These are phyloP conservation scores for Fistulinella cinereoalba DNA, from an alignment of 1,284 basidiomycete genomes.

Conservation along the genomic window DNA sequence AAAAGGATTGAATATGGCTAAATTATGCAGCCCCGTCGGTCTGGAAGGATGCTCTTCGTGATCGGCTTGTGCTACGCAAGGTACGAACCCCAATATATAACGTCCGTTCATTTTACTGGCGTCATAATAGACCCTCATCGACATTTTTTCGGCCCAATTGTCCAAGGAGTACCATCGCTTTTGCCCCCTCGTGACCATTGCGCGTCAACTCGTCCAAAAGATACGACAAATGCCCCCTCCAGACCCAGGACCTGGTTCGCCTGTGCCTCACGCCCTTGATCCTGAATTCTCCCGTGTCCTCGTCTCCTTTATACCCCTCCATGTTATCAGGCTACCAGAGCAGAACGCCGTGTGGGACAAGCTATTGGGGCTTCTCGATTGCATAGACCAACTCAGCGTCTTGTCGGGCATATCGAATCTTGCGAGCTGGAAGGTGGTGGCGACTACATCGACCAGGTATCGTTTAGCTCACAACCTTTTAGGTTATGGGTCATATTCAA, in stretches of 20 bases:
- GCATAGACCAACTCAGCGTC: slow-evolving; percentile 52
- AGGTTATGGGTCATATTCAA: slow-evolving; percentile 53
- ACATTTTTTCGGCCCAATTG: slow-evolving; percentile 44
- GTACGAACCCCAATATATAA: slow-evolving; percentile 32
- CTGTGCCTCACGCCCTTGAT: slow-evolving; percentile 61
- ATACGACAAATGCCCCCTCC: slow-evolving; percentile 25
- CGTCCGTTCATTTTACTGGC: slow-evolving; percentile 2
- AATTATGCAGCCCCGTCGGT: slow-evolving; percentile 34
- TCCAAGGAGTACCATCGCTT: slow-evolving; percentile 27
- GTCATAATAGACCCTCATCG: slow-evolving; percentile 33
- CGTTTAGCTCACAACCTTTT: slow-evolving; percentile 4
- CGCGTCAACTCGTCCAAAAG: slow-evolving; percentile 22
- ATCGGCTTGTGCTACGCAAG: slow-evolving; percentile 57
- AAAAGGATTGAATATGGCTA: background rate
- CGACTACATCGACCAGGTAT: background rate
- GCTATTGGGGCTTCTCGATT: slow-evolving; percentile 51
- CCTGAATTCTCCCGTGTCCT: slow-evolving; percentile 67
- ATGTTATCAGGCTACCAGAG: slow-evolving; percentile 52
- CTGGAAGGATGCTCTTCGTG: slow-evolving; percentile 50
- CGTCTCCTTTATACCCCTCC: slow-evolving; percentile 72
- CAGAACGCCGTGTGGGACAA: slow-evolving; percentile 52
- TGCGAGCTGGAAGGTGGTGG: slow-evolving; percentile 59
- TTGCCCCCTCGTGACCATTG: slow-evolving; percentile 14
- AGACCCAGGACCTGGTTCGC: slow-evolving; percentile 43
- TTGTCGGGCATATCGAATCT: slow-evolving; percentile 47